Percentiles rank a stretch among this genome's conserved stretches.
Conservation (phyloP, 257 asterid genomes). For the Capsicum rhomboideum region DNA sequence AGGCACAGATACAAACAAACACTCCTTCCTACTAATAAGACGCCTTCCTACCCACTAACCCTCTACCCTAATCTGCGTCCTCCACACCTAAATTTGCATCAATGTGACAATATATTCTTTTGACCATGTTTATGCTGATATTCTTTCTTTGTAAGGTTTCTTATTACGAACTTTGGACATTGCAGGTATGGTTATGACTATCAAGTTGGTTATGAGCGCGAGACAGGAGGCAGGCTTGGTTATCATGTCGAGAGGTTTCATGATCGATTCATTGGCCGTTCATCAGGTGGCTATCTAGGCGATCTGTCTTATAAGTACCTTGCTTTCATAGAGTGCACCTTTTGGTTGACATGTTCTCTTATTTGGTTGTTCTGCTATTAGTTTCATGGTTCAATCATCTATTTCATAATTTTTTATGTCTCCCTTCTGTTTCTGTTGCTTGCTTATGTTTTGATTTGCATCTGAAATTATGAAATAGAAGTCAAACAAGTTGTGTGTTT, state of each 20-base stretch:
- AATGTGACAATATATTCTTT: not conserved
- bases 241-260: conserved; percentile 80
- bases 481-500: not conserved
- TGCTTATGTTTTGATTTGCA: not conserved
- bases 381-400: not conserved
- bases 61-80: no score
- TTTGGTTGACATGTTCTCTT: not conserved
- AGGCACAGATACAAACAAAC: no score
- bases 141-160: not conserved
- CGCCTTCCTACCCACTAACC: no score
- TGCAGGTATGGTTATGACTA: conserved; percentile 65
- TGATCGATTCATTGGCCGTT: conserved; percentile 65
- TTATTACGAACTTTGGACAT: not conserved
- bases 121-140: not conserved
- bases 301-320: conserved; percentile 23
- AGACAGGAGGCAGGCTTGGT: conserved; percentile 64
- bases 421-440: conserved; percentile 1
- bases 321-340: not conserved
- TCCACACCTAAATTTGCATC: not conserved
- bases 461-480: not conserved
- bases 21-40: no score
- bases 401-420: not conserved
- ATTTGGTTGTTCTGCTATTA: not conserved
- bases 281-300: conserved; percentile 68
- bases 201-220: conserved; percentile 82